phyloP scores from a whole-genome alignment of 2,329 filamentous ascomycete genomes.

The Fusarium sp. region DNA sequence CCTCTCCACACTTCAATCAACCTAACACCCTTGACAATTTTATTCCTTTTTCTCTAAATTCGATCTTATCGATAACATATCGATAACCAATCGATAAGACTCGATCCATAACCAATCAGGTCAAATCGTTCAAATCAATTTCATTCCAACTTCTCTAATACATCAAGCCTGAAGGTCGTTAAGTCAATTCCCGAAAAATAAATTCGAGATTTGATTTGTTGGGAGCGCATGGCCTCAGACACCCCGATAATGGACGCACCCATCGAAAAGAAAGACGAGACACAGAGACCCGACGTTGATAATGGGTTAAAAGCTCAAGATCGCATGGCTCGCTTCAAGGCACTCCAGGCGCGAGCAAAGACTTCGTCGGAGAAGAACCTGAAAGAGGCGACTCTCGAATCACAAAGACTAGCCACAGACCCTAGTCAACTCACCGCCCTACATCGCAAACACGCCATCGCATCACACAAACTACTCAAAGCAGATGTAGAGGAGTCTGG shows the following conservation, averaged over 20 bases:
- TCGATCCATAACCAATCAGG: too few relatives aligned
- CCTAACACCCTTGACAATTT: too few relatives aligned
- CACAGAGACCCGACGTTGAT: conserved; percentile 42
- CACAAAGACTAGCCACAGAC: conserved; percentile 82
- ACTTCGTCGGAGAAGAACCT: conserved; percentile 79
- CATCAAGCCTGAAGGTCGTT: too few relatives aligned
- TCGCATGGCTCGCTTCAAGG: conserved; percentile 85
- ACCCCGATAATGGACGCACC: conserved; percentile 16
- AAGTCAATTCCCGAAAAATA: too few relatives aligned
- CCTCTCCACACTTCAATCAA: too few relatives aligned
- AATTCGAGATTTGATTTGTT: too few relatives aligned
- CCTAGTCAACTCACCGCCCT: conserved; percentile 81
- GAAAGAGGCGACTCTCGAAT: conserved; percentile 86
- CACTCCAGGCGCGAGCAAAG: conserved; percentile 85
- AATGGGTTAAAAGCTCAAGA: conserved; percentile 69
- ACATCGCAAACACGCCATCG: conserved; percentile 88
- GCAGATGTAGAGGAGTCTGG: conserved; percentile 87
- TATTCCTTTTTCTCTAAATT: too few relatives aligned
- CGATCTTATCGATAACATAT: too few relatives aligned
- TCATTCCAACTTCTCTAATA: too few relatives aligned
- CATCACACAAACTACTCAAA: conserved; percentile 92
- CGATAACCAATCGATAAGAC: too few relatives aligned
- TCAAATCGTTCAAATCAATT: too few relatives aligned
- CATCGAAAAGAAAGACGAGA: conserved; percentile 35
- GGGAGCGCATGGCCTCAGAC: conserved; percentile 45